A percentile compares a stretch with the other conserved stretches of the same genome.
phyloP scores from a whole-genome alignment of 352 stramenopile species.

The Globisporangium echinulatum region DNA sequence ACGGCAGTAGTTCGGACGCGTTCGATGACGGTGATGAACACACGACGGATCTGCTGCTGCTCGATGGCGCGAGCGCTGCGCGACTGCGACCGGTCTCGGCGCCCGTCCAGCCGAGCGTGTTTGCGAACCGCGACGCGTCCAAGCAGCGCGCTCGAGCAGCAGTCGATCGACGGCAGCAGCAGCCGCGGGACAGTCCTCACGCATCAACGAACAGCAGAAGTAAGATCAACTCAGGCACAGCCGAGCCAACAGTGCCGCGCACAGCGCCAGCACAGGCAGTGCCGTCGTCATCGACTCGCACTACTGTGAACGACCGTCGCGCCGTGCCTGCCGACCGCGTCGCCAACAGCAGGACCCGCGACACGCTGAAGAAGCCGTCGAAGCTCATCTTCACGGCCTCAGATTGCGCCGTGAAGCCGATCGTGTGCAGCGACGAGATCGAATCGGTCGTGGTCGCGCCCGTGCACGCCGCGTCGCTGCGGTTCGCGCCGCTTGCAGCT shows the following conservation, averaged over 20 bases:
- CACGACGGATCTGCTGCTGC: not conserved
- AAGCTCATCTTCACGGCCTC: slow-evolving; percentile 54
- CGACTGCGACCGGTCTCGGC: slow-evolving; percentile 17
- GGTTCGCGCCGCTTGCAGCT: slow-evolving; percentile 30
- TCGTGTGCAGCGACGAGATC: slow-evolving; percentile 50
- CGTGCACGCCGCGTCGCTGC: slow-evolving; percentile 22
- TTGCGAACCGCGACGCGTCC: not conserved
- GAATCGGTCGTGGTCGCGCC: slow-evolving; percentile 24
- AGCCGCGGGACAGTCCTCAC: not conserved
- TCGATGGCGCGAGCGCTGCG: not conserved
- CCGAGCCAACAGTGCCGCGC: slow-evolving; percentile 13
- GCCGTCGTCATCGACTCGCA: not conserved
- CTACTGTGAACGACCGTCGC: not conserved
- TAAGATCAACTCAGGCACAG: not conserved
- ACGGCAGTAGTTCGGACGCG: not conserved
- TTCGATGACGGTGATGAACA: slow-evolving; percentile 4
- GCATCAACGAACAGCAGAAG: not conserved
- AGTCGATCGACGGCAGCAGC: no score
- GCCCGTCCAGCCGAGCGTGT: slow-evolving; percentile 3
- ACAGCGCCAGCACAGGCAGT: slow-evolving; percentile 19
- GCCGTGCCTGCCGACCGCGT: no score
- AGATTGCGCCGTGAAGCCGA: slow-evolving; percentile 55
- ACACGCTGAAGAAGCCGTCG: slow-evolving; percentile 29
- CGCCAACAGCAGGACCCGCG: no score
- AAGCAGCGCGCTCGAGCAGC: no score